phyloP scores from a whole-genome alignment of 2,329 filamentous ascomycete species.

The Eutypa lata region DNA sequence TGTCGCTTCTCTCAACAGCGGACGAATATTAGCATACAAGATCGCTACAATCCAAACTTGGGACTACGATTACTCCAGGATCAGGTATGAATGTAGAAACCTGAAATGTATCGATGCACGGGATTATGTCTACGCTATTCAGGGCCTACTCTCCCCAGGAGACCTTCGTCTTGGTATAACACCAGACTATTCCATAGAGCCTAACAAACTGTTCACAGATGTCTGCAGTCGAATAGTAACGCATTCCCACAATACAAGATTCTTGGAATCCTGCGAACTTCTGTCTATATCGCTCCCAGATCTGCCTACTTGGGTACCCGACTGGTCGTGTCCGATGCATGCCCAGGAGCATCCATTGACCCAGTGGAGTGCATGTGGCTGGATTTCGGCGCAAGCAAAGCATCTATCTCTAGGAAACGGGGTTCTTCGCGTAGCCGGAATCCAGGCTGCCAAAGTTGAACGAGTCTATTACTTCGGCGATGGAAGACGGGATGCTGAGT shows the following conservation, averaged over 20 bases:
- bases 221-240: background rate
- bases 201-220: background rate
- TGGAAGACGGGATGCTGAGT: background rate
- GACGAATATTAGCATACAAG: background rate
- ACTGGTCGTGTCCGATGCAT: background rate
- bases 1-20: background rate
- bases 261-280: background rate
- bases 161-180: background rate
- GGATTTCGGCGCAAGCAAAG: background rate
- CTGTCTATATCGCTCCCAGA: background rate
- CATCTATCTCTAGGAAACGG: background rate
- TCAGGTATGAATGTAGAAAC: background rate
- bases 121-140: background rate
- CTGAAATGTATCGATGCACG: background rate
- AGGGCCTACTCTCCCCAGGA: background rate
- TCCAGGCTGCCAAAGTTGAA: background rate
- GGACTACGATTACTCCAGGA: background rate
- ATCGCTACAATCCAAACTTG: rapidly evolving
- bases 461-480: background rate
- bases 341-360: rapidly evolving
- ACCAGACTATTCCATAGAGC: background rate
- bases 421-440: background rate
- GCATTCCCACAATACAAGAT: background rate
- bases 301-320: background rate
- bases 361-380: background rate